Evolutionary conservation across 2,329 filamentous ascomycete species (phyloP), one percentile per base, ranked within the genome.

Genomic region (Botrytis tulipae): DNA sequence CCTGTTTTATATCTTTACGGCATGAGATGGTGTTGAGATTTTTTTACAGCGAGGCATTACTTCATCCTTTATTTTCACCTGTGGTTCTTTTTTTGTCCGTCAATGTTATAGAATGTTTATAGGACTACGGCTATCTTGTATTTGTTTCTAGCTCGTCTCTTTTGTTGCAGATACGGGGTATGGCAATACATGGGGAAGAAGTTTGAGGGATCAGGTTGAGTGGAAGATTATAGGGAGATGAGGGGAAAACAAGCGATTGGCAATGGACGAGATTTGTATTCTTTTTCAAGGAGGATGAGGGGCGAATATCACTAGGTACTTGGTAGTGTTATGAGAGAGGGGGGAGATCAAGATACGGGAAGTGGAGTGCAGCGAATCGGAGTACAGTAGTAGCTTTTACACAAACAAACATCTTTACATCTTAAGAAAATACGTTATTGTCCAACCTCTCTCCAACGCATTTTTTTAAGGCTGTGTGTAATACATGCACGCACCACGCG

Each of bases 31-130:
- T 68, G 66, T 68, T 57, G 48, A 32, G 25, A 16, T 40, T 22
- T 54, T 54, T 54, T 57, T 35, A 48, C 7, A 32, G 14, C n/a
- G 48, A 29, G 14, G 51, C n/a, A 57, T 57, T 37, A 57, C 54
- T 68, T 68, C 48, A 68, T 57, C 48, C 40, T 57, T 40, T 40
- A 40, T 40, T 68, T 32, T 37, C 20, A 18, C 9, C 29, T 68
- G 48, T 32, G n/a, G 16, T 57, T 66, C 40, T 7, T 66, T 16
- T 25, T 57, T 20, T 32, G n/a, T 32, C 35, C 54, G 18, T 68
- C 48, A 71, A 51, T 40, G 29, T 51, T 46, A 63, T 61, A 61
- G 69, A 60, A 71, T 71, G 42, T 71, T 46, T 61, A 63, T 63
- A 40, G 22, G 40, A 29, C 51, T 57, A 29, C 14, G 69, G 44